Conservation (phyloP, 176 grass and related monocot species). For the Echinochloa phyllopogon region DNA sequence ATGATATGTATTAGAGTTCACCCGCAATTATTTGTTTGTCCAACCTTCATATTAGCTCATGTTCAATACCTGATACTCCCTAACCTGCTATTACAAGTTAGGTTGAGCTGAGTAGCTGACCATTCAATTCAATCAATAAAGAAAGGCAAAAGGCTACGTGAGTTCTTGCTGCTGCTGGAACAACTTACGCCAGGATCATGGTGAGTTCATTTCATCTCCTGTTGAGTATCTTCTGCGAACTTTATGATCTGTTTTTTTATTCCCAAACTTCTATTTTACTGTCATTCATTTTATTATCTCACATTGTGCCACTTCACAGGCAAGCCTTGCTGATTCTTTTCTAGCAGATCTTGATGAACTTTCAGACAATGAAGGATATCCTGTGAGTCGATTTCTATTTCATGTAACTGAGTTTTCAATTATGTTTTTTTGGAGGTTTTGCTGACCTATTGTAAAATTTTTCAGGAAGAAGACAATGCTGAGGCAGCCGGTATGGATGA, state of each 20-base stretch:
- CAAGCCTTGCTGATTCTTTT: constrained; percentile 94
- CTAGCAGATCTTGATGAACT: constrained; percentile 92
- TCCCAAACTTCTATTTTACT: not conserved
- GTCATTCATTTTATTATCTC: not conserved
- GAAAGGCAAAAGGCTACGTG: not conserved
- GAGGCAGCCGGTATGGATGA: constrained; percentile 61
- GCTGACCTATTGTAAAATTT: constrained; percentile 24
- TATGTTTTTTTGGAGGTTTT: not conserved
- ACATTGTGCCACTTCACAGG: constrained; percentile 44
- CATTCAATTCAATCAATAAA: not conserved
- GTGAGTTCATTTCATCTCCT: constrained; percentile 23
- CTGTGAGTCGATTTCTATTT: constrained; percentile 67
- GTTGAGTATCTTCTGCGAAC: not conserved
- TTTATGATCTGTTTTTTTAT: not conserved
- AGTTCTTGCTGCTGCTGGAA: not conserved
- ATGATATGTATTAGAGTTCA: not conserved
- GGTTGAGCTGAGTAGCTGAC: constrained; percentile 17
- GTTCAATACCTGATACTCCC: not conserved
- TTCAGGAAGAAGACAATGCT: constrained; percentile 70
- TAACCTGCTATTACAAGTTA: not conserved
- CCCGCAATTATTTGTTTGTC: not conserved
- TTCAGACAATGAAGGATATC: constrained; percentile 76
- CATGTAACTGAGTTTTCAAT: not conserved
- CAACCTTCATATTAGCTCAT: too few relatives aligned
- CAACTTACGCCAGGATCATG: constrained; percentile 18